These are phyloP conservation scores for Carex littledalei DNA, from an alignment of 176 grass and related monocot genomes.

Conservation along the genomic window DNA sequence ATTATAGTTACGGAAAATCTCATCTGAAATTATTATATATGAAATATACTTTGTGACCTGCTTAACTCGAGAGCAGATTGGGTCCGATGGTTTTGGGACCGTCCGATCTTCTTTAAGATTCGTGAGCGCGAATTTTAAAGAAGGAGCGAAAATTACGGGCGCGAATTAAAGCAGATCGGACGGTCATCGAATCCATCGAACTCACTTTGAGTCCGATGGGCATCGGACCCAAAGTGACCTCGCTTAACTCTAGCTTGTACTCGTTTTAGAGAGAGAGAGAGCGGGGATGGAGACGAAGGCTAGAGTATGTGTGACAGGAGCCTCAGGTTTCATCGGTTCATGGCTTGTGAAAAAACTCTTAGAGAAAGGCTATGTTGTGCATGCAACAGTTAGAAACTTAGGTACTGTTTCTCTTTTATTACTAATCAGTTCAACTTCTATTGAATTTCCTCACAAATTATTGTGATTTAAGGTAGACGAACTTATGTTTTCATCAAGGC, in stretches of 20 bases:
- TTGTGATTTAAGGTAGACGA: neutral
- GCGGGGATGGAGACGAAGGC: slow-evolving; percentile 13
- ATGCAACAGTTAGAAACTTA: slow-evolving; percentile 35
- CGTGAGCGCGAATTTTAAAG: no score
- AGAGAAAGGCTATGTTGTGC: slow-evolving; percentile 20
- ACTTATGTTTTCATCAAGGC: neutral
- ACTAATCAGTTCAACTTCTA: neutral
- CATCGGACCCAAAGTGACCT: no score
- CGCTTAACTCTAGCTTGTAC: no score
- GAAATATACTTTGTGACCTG: neutral
- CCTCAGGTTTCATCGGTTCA: slow-evolving; percentile 32
- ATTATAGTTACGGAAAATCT: neutral
- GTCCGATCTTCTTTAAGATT: no score
- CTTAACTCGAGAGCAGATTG: no score
- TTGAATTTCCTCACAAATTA: no score
- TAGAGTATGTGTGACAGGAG: slow-evolving; percentile 37
- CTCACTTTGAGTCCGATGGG: no score
- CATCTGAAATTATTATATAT: neutral
- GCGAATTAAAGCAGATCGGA: no score
- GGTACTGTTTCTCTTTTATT: slow-evolving; percentile 8
- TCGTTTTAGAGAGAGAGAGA: neutral
- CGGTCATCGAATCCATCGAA: no score
- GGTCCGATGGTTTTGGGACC: no score
- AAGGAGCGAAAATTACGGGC: no score
- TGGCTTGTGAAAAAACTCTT: slow-evolving; percentile 38